These are phyloP conservation scores for Arabidopsis lyrata DNA, from an alignment of 441 rosid genomes.

Conservation along the genomic window DNA sequence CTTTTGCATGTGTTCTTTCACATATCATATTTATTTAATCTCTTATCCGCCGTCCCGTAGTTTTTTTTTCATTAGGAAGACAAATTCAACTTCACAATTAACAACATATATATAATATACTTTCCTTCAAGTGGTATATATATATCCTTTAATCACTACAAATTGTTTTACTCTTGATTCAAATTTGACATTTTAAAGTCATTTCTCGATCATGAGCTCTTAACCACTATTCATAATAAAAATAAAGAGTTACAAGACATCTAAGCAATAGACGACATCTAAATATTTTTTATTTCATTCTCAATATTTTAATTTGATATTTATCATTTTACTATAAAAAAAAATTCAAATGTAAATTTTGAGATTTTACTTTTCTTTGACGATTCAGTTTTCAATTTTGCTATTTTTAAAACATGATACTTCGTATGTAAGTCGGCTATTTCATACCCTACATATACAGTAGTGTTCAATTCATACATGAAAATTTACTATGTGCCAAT, in stretches of 20 bases:
- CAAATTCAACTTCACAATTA: conserved; percentile 26
- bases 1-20: conserved; percentile 41
- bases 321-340: no score
- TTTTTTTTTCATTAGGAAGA: not conserved
- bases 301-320: no score
- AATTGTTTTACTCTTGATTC: not conserved
- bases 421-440: no score
- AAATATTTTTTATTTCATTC: no score
- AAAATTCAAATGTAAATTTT: no score
- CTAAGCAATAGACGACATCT: not conserved
- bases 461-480: no score
- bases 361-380: no score
- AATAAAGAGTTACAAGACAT: not conserved
- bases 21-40: conserved; percentile 17
- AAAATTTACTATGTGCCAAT: no score
- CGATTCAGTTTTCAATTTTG: no score
- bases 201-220: not conserved
- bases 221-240: not conserved
- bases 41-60: conserved; percentile 35
- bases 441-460: no score
- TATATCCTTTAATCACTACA: not conserved
- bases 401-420: no score
- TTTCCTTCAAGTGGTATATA: not conserved
- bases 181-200: not conserved
- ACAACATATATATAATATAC: not conserved